Evolutionary conservation across 2,329 filamentous ascomycete species (phyloP).

Genomic region (Fonsecaea pedrosoi): DNA sequence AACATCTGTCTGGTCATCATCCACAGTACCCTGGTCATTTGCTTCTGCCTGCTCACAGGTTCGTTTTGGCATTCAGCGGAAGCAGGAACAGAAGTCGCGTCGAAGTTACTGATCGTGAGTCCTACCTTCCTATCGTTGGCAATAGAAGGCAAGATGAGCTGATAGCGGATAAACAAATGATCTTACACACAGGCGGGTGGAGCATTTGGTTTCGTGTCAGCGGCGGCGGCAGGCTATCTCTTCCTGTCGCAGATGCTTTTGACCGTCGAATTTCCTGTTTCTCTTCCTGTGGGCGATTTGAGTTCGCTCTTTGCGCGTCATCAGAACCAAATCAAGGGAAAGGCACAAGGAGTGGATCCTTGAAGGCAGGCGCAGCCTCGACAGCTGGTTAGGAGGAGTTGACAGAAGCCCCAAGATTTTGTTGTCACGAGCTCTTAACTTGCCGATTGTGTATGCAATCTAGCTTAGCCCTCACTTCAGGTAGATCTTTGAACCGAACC

Average conservation of each 20-base stretch:
- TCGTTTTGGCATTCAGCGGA: neutral
- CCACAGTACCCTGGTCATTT: neutral
- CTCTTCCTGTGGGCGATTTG: neutral
- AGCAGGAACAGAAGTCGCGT: neutral
- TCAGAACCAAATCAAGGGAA: neutral
- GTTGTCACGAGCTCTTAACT: too few relatives aligned
- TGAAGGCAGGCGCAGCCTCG: neutral
- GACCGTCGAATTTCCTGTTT: neutral
- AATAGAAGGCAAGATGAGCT: neutral
- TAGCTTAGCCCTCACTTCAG: too few relatives aligned
- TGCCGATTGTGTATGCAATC: too few relatives aligned
- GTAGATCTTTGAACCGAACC: too few relatives aligned
- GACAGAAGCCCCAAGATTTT: too few relatives aligned
- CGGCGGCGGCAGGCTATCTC: neutral
- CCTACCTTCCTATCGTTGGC: neutral
- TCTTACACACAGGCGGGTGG: neutral
- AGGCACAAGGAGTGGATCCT: neutral
- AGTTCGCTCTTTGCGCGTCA: neutral
- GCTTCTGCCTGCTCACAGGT: neutral
- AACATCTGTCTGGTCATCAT: conserved; percentile 1
- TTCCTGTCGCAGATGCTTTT: conserved; percentile 1
- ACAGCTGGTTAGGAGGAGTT: neutral
- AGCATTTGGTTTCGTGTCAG: neutral
- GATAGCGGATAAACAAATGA: neutral
- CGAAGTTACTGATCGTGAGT: neutral